Evolutionary conservation across 805 yeast species (phyloP), one percentile per base, ranked within the genome.

Genomic region (Metschnikowia bowlesiae): DNA sequence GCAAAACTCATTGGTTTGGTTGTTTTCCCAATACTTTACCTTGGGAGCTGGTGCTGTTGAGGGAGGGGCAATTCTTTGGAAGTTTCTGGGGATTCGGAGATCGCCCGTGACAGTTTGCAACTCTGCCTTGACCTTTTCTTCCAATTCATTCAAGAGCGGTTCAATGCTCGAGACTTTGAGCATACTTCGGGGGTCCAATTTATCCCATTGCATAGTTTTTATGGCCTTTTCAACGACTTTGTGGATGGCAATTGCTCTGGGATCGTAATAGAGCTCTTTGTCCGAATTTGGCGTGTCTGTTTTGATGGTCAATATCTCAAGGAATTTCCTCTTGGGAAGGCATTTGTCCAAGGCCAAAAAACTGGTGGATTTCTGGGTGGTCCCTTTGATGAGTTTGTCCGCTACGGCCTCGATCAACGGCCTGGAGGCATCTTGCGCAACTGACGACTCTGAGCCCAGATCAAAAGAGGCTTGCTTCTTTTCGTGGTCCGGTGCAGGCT

Each of bases 271-370:
- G 6, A 74, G 54, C 2, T 52, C 37, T 2, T 37, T 13, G 9
- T 53, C 31, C 6, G 39, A 31, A 6, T 28, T 40, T 10, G 30
- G 29, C 1, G 39, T 10, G 8, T 36, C 34, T 1, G 42, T 32
- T 16, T 50, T 73, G 2, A 86, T 66, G 0, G 75, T 71, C 13
- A 82, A 26, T 4, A 78, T 58, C 51, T 84, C 85, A 8, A 89
- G 54, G 61, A 77, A 88, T 26, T 70, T 60, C 22, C 96, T 70
- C 14, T 75, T 68, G 1, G 89, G 89, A 1, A 87, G 69, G 58
- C 96, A 89, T 65, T 92, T 92, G 63, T 91, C 97, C 29, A 92
- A 72, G 0, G 98, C 94, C 31, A 88, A 65, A 59, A 90, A 92
- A 11, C 66, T 60, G 2, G 85, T 81, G 65, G 18, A 71, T 63